A percentile compares a stretch with the other conserved stretches of the same genome.
phyloP scores from a whole-genome alignment of 2,329 filamentous ascomycete species.

The Coccinonectria pachysandricola region DNA sequence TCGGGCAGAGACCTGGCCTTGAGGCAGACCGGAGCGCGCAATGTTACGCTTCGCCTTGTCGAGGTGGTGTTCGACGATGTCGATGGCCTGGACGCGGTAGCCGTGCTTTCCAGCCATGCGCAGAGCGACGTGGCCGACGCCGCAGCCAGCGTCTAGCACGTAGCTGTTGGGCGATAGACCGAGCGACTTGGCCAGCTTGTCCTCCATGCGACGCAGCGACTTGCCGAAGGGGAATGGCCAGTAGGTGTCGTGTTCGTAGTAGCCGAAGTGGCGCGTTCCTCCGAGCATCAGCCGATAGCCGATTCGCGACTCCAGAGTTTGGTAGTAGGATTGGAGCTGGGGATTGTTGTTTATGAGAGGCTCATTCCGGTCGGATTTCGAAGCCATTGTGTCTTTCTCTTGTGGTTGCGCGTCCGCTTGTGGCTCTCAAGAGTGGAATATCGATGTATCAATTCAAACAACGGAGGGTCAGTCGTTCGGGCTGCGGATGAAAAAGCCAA shows the following conservation, averaged over 20 bases:
- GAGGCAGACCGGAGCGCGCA: constrained; percentile 19
- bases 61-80: constrained; percentile 38
- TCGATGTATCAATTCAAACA: too few relatives aligned
- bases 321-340: constrained; percentile 33
- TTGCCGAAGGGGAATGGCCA: constrained; percentile 37
- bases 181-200: constrained; percentile 31
- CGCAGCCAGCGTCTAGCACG: constrained; percentile 42
- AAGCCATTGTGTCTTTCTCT: constrained; percentile 2
- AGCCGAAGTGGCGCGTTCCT: constrained; percentile 39
- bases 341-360: constrained; percentile 30
- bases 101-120: constrained; percentile 31
- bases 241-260: constrained; percentile 31
- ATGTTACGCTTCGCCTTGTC: constrained; percentile 32
- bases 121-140: constrained; percentile 38
- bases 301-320: constrained; percentile 32
- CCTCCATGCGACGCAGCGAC: constrained; percentile 39
- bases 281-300: constrained; percentile 34
- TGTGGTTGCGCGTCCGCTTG: too few relatives aligned
- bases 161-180: constrained; percentile 26
- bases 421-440: too few relatives aligned
- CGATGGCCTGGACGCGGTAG: constrained; percentile 33
- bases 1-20: constrained; percentile 25
- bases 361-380: constrained; percentile 1
- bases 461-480: too few relatives aligned
- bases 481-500: too few relatives aligned